A percentile compares a stretch with the other conserved stretches of the same genome.
Conservation (phyloP, 1,139 yeast genomes). For the Suhomyces yuchorum region DNA sequence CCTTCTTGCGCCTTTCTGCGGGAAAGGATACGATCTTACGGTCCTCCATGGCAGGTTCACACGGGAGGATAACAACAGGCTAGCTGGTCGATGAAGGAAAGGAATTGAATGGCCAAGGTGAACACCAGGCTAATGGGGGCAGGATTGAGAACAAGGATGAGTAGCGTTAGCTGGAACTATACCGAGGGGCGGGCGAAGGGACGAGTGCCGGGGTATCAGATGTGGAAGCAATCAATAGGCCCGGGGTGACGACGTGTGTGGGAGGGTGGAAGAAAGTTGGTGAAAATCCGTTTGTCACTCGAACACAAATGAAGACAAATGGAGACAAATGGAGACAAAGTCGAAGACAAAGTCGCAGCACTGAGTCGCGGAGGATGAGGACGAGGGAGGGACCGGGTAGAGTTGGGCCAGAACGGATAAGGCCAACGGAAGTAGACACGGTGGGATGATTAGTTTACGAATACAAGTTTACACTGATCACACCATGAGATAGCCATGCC, state of each 20-base stretch:
- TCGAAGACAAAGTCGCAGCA: background rate
- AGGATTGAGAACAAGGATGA: background rate
- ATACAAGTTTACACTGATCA: background rate
- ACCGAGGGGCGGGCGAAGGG: background rate
- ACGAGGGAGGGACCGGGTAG: background rate
- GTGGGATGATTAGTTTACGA: background rate
- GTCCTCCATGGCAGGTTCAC: constrained; percentile 9
- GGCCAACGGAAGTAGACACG: background rate
- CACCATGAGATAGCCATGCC: background rate
- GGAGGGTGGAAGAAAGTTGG: background rate
- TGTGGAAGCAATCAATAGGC: background rate
- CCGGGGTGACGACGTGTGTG: background rate
- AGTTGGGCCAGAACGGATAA: background rate
- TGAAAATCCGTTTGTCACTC: background rate
- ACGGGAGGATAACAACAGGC: background rate
- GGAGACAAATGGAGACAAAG: background rate
- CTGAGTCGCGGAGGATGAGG: background rate
- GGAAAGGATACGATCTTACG: constrained; percentile 13
- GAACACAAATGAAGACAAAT: background rate
- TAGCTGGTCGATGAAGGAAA: background rate
- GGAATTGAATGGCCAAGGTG: background rate
- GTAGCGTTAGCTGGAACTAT: background rate
- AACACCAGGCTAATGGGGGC: background rate
- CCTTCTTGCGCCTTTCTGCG: constrained; percentile 21
- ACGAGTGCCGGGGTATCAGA: background rate